Percentiles rank a stretch among this genome's conserved stretches.
phyloP scores from a whole-genome alignment of 139 green algal genomes.

The Auxenochlorella protothecoides region DNA sequence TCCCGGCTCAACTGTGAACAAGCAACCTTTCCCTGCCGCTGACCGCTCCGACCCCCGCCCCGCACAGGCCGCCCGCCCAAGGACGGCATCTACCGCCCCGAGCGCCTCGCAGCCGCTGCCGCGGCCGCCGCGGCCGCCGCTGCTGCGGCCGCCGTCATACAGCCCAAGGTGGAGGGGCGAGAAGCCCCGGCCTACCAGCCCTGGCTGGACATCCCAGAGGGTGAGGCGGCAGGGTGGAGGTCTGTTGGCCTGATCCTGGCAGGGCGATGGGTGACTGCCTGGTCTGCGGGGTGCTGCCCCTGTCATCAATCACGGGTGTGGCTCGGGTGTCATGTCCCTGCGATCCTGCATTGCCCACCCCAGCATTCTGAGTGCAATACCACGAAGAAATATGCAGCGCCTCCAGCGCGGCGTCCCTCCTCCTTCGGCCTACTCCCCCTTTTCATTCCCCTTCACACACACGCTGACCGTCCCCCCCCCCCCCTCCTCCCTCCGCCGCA shows the following conservation, averaged over 20 bases:
- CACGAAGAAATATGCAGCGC: too few relatives aligned
- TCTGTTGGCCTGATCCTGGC: background rate
- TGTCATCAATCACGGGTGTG: too few relatives aligned
- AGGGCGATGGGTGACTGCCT: conserved; percentile 5
- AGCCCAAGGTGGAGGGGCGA: background rate
- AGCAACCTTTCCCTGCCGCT: background rate
- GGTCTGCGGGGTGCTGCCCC: too few relatives aligned
- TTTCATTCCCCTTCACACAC: too few relatives aligned
- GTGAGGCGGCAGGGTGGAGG: background rate
- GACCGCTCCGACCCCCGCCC: background rate
- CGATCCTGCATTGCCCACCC: too few relatives aligned
- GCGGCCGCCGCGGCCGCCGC: too few relatives aligned
- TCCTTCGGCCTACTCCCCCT: too few relatives aligned
- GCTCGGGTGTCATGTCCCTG: too few relatives aligned
- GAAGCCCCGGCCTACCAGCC: conserved; percentile 10
- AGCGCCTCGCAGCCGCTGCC: background rate
- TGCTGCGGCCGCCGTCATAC: background rate
- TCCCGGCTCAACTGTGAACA: background rate
- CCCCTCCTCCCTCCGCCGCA: background rate
- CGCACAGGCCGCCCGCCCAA: conserved; percentile 1
- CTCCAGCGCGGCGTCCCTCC: too few relatives aligned
- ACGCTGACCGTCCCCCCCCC: background rate
- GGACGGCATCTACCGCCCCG: background rate
- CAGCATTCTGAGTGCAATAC: too few relatives aligned
- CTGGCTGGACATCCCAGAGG: conserved; percentile 18